Conservation (phyloP, 352 stramenopile genomes). For the Globisporangium nunn region DNA sequence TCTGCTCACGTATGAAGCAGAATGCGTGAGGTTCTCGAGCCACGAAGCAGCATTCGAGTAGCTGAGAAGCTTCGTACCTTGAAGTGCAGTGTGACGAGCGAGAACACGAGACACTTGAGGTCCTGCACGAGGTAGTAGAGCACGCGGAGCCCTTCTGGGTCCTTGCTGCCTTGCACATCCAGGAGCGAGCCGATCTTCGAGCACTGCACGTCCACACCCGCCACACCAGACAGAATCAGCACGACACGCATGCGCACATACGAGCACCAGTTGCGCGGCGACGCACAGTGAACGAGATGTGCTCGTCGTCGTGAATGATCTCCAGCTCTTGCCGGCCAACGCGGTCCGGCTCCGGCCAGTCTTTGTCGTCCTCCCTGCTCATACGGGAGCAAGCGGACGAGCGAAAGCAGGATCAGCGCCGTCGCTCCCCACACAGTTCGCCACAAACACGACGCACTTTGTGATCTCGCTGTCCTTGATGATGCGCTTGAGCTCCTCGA, state of each 20-base stretch:
- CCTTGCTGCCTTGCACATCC: constrained; percentile 93
- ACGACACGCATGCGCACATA: neutral
- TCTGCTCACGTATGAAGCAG: constrained; percentile 30
- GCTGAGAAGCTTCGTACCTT: constrained; percentile 50
- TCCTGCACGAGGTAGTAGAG: constrained; percentile 98
- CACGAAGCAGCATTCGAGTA: too few species aligned
- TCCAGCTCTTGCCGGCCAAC: constrained; percentile 94
- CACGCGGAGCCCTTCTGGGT: constrained; percentile 90
- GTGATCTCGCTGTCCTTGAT: constrained; percentile 90
- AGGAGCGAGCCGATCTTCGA: constrained; percentile 94
- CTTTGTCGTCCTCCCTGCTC: constrained; percentile 88
- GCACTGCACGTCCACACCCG: constrained; percentile 43
- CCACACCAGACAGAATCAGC: neutral
- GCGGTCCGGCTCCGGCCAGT: constrained; percentile 93
- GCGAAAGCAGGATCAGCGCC: neutral
- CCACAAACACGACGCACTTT: constrained; percentile 39
- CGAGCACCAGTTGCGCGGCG: neutral
- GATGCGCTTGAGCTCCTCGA: constrained; percentile 93
- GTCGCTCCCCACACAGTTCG: neutral
- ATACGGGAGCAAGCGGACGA: too few species aligned
- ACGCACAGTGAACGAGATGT: constrained; percentile 95
- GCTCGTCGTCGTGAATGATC: constrained; percentile 91
- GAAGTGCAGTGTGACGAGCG: constrained; percentile 96
- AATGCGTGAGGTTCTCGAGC: too few species aligned
- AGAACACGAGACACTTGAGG: constrained; percentile 95